Evolutionary conservation across 768 basidiomycete species (phyloP).

Genomic region (Mycena chlorophos): DNA sequence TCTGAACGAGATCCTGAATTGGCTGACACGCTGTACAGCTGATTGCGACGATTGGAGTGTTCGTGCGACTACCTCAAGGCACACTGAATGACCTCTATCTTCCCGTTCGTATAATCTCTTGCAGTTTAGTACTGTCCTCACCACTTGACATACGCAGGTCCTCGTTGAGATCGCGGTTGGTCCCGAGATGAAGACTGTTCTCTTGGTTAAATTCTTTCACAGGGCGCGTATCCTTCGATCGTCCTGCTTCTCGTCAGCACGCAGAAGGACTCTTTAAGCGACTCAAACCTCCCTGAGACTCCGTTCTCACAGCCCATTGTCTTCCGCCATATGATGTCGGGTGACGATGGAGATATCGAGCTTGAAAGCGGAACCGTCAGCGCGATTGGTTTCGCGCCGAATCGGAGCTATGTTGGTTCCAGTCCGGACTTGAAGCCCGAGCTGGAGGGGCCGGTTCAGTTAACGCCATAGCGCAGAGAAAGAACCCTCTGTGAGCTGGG

Average conservation of each 20-base stretch:
- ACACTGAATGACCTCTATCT: constrained; percentile 11
- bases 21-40: not conserved
- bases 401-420: too few species aligned
- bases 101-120: not conserved
- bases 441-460: too few species aligned
- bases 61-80: constrained; percentile 13
- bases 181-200: not conserved
- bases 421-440: too few species aligned
- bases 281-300: constrained; percentile 11
- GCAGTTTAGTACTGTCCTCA: too few species aligned
- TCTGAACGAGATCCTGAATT: not conserved
- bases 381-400: too few species aligned
- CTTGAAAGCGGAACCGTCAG: too few species aligned
- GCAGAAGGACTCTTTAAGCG: constrained; percentile 12
- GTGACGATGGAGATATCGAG: too few species aligned
- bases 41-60: not conserved
- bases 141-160: too few species aligned
- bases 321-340: too few species aligned
- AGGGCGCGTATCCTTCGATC: constrained; percentile 16
- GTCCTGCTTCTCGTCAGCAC: constrained; percentile 21
- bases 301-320: too few species aligned
- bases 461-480: too few species aligned
- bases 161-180: constrained; percentile 14
- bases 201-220: not conserved
- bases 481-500: too few species aligned